A percentile compares a stretch with the other conserved stretches of the same genome.
Evolutionary conservation across 306 rosid species (phyloP).

Genomic region (Malus fusca): DNA sequence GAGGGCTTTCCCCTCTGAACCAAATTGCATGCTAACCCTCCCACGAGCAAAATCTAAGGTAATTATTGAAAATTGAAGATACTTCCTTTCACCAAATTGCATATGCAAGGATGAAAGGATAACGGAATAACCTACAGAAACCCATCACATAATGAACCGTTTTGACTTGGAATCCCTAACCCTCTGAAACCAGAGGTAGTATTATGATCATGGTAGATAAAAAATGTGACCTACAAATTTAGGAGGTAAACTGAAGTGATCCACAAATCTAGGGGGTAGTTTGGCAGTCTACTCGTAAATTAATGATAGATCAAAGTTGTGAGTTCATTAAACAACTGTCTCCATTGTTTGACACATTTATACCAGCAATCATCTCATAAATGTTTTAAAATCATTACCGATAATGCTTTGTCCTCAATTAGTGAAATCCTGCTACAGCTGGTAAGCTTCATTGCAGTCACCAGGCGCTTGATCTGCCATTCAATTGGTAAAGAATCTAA

Average conservation of each 20-base stretch:
- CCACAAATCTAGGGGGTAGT: background rate
- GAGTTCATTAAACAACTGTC: background rate
- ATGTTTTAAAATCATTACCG: slow-evolving; percentile 37
- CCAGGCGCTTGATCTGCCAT: slow-evolving; percentile 93
- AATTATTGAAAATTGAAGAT: background rate
- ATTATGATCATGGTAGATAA: too few relatives aligned
- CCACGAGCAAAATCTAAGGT: background rate
- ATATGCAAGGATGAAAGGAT: background rate
- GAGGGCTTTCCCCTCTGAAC: background rate
- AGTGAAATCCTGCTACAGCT: slow-evolving; percentile 70
- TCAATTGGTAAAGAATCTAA: slow-evolving; percentile 52
- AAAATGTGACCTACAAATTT: too few relatives aligned
- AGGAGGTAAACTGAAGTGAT: background rate
- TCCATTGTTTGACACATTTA: background rate
- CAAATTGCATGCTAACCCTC: background rate
- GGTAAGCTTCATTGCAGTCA: slow-evolving; percentile 74
- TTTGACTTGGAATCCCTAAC: too few relatives aligned
- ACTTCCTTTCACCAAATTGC: background rate
- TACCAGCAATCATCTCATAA: background rate
- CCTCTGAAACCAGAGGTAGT: too few relatives aligned
- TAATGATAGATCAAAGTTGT: background rate
- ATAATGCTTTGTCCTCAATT: slow-evolving; percentile 62
- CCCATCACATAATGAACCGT: background rate
- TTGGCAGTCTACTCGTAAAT: background rate
- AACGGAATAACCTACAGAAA: background rate